Percentiles rank a stretch among this genome's conserved stretches.
Conservation (phyloP, 192 early-diverging fungal genomes). For the Diversispora epigaea region DNA sequence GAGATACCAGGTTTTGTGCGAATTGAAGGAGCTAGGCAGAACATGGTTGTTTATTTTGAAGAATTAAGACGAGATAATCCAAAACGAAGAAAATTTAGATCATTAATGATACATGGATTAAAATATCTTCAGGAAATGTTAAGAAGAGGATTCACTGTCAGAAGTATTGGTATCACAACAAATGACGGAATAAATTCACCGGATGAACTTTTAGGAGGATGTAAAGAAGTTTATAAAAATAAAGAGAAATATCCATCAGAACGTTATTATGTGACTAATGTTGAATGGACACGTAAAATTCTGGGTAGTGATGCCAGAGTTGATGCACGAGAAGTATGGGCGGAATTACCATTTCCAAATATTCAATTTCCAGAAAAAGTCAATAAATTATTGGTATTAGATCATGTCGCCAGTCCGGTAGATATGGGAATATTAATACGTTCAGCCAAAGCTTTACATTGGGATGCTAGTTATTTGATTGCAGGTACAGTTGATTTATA, state of each 20-base stretch:
- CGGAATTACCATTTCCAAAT: slow-evolving; percentile 48
- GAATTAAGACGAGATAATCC: slow-evolving; percentile 32
- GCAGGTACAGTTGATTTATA: slow-evolving; percentile 47
- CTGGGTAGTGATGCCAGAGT: slow-evolving; percentile 48
- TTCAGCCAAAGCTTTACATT: slow-evolving; percentile 49
- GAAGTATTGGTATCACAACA: slow-evolving; percentile 37
- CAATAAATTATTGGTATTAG: slow-evolving; percentile 42
- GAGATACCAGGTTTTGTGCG: neutral
- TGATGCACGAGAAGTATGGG: slow-evolving; percentile 46
- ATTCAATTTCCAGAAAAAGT: slow-evolving; percentile 3
- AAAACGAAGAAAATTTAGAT: slow-evolving; percentile 28
- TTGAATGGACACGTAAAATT: slow-evolving; percentile 43
- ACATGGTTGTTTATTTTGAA: slow-evolving; percentile 31
- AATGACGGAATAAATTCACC: neutral
- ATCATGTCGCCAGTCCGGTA: slow-evolving; percentile 48
- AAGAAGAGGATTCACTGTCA: slow-evolving; percentile 28
- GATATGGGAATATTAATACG: slow-evolving; percentile 49
- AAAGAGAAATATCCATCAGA: slow-evolving; percentile 38
- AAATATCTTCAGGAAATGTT: slow-evolving; percentile 38
- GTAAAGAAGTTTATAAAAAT: slow-evolving; percentile 3
- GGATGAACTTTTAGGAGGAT: neutral
- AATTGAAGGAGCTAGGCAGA: slow-evolving; percentile 4
- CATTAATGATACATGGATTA: slow-evolving; percentile 39
- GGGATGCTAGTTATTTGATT: slow-evolving; percentile 42
- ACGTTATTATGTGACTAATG: slow-evolving; percentile 42